These are phyloP conservation scores for Pythium dissotocum DNA, from an alignment of 352 stramenopile species.

Conservation along the genomic window DNA sequence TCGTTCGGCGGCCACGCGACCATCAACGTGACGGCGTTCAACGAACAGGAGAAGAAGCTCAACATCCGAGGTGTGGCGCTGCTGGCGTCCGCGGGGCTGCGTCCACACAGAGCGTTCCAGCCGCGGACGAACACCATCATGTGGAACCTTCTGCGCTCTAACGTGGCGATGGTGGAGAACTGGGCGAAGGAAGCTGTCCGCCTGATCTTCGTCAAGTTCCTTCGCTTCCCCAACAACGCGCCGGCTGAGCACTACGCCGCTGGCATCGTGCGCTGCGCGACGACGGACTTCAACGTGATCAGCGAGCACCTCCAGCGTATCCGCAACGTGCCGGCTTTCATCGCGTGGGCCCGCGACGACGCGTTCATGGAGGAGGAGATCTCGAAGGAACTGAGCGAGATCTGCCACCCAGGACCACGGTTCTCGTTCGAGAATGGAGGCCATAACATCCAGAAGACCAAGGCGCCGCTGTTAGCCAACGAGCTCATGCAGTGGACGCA, in stretches of 20 bases:
- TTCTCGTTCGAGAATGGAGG: slow-evolving; percentile 41
- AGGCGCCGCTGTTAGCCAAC: slow-evolving; percentile 29
- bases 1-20: slow-evolving; percentile 37
- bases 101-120: slow-evolving; percentile 38
- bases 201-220: slow-evolving; percentile 21
- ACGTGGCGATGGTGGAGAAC: slow-evolving; percentile 17
- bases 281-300: slow-evolving; percentile 49
- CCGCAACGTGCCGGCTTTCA: slow-evolving; percentile 36
- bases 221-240: slow-evolving; percentile 26
- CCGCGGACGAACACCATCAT: slow-evolving; percentile 19
- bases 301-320: slow-evolving; percentile 38
- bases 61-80: slow-evolving; percentile 29
- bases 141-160: slow-evolving; percentile 22
- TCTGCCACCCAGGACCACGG: slow-evolving; percentile 29
- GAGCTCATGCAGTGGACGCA: slow-evolving; percentile 32
- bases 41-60: slow-evolving; percentile 21
- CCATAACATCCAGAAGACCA: slow-evolving; percentile 58
- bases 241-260: slow-evolving; percentile 46
- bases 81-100: slow-evolving; percentile 33
- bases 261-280: slow-evolving; percentile 53
- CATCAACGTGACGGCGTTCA: slow-evolving; percentile 28
- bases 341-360: slow-evolving; percentile 40
- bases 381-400: slow-evolving; percentile 24
- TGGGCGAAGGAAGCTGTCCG: slow-evolving; percentile 16
- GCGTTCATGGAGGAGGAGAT: slow-evolving; percentile 41